Conservation (phyloP, 495 filamentous ascomycete species). For the Aspergillus haitiensis region DNA sequence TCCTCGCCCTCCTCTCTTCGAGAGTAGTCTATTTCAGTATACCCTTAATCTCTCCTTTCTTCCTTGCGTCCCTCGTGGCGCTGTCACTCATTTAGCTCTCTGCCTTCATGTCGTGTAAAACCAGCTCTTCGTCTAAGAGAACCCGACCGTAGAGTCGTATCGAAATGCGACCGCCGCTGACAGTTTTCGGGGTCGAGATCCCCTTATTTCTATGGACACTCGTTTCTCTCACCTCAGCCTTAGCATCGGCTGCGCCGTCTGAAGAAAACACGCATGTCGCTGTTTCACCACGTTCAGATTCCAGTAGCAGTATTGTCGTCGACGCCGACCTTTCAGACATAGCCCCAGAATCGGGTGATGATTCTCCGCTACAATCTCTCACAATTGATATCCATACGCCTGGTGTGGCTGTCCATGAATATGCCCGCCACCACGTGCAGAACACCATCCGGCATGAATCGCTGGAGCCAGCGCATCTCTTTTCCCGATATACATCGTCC, state of each 20-base stretch:
- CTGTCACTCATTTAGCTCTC: conserved; percentile 24
- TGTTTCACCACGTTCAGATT: background rate
- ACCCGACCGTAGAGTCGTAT: conserved; percentile 16
- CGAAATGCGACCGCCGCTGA: conserved; percentile 10
- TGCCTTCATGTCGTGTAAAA: conserved; percentile 12
- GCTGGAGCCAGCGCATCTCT: background rate
- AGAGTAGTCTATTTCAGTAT: background rate
- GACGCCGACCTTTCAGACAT: conserved; percentile 22
- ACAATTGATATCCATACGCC: background rate
- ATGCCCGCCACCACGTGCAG: conserved; percentile 2
- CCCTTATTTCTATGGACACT: conserved; percentile 15
- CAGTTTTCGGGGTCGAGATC: background rate
- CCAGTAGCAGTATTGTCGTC: conserved; percentile 25
- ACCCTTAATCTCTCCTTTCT: background rate
- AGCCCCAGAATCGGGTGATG: conserved; percentile 6
- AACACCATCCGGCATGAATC: background rate
- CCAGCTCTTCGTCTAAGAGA: conserved; percentile 9
- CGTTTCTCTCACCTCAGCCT: conserved; percentile 12
- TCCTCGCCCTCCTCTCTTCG: background rate
- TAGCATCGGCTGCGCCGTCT: conserved; percentile 10
- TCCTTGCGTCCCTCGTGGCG: conserved; percentile 14
- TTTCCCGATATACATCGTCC: conserved; percentile 6
- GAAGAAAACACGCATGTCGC: conserved; percentile 2
- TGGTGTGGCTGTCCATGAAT: background rate
- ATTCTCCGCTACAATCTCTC: conserved; percentile 6